These are phyloP conservation scores for Fraxinus floribunda DNA, from an alignment of 305 asterid species.

Conservation along the genomic window DNA sequence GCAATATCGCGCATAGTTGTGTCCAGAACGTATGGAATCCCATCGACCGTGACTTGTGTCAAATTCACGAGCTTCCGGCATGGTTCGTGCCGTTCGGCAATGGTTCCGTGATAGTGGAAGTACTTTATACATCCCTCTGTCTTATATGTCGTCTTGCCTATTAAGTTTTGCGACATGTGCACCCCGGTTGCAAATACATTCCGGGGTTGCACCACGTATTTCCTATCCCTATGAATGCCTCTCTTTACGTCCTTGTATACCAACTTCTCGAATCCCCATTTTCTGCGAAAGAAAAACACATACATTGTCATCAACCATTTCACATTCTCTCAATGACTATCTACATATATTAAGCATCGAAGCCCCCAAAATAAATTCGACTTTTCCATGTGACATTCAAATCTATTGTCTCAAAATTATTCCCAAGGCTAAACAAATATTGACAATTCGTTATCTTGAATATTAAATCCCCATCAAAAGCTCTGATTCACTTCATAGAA, in stretches of 20 bases:
- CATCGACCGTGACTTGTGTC: conserved; percentile 42
- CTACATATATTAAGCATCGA: neutral
- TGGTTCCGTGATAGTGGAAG: conserved; percentile 80
- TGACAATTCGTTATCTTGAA: neutral
- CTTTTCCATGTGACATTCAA: neutral
- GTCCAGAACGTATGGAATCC: conserved; percentile 58
- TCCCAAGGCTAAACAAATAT: neutral
- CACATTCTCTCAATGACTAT: neutral
- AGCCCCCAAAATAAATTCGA: no score
- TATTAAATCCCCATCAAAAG: neutral
- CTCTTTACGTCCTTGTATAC: conserved; percentile 68
- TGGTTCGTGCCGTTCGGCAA: conserved; percentile 63
- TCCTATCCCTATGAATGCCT: conserved; percentile 65
- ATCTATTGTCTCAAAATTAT: neutral
- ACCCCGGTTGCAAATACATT: conserved; percentile 80
- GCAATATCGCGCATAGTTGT: conserved; percentile 57
- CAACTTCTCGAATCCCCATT: conserved; percentile 92
- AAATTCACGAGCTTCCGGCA: conserved; percentile 50
- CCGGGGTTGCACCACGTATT: conserved; percentile 79
- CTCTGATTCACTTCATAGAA: neutral
- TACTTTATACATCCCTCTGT: conserved; percentile 64
- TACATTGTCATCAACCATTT: neutral
- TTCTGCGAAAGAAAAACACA: conserved; percentile 31
- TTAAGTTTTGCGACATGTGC: conserved; percentile 70
- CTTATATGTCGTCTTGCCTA: conserved; percentile 63